A percentile compares a stretch with the other conserved stretches of the same genome.
Conservation (phyloP, 129 eudicot genomes). For the Lactuca saligna region DNA sequence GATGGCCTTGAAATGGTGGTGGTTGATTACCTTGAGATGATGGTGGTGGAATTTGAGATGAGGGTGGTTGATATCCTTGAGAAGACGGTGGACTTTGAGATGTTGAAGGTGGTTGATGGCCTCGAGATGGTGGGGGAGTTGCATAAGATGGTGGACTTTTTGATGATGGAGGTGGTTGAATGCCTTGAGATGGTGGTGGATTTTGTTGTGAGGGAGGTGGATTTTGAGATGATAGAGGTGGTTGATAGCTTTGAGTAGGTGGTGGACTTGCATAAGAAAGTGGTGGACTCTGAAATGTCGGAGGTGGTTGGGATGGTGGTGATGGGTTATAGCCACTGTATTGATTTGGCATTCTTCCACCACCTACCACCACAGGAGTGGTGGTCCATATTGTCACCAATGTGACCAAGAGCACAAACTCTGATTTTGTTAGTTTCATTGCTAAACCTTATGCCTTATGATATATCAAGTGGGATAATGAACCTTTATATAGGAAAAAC, state of each 20-base stretch:
- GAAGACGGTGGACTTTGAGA: neutral
- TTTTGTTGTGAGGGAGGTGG: neutral
- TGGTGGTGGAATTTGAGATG: no score
- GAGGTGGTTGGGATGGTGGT: neutral
- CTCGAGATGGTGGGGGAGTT: no score
- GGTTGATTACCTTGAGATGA: no score
- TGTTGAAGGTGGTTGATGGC: no score
- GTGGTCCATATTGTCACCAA: neutral
- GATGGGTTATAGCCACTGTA: neutral
- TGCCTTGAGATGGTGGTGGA: neutral
- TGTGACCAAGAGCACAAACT: neutral
- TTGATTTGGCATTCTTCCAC: neutral
- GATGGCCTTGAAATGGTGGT: no score
- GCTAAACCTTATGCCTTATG: neutral
- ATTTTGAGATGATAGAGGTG: neutral
- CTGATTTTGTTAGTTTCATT: neutral
- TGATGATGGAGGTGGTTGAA: neutral
- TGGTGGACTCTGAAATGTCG: neutral
- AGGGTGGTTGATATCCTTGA: no score
- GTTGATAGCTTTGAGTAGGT: neutral
- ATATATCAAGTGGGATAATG: neutral
- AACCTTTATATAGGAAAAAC: neutral
- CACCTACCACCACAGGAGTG: neutral
- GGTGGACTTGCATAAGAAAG: neutral
- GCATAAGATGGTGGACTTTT: no score